A percentile compares a stretch with the other conserved stretches of the same genome.
These are phyloP conservation scores for Bimuria novae-zelandiae DNA, from an alignment of 2,329 filamentous ascomycete species.

Conservation along the genomic window DNA sequence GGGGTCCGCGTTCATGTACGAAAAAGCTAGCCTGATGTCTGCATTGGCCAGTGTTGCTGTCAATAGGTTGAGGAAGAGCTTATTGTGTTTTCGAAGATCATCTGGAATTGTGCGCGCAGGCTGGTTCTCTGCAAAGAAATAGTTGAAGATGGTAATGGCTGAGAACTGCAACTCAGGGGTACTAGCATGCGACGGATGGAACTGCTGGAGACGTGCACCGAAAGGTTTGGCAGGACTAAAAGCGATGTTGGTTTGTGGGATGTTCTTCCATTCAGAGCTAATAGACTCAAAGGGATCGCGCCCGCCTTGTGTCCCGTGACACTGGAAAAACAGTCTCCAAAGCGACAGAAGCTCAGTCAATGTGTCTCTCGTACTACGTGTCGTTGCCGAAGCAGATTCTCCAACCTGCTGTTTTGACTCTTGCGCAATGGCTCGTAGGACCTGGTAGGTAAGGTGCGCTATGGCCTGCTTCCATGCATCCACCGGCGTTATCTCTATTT, in stretches of 20 bases:
- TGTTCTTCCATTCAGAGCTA: conserved; percentile 26
- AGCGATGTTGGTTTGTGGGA: conserved; percentile 17
- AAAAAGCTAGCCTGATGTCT: conserved; percentile 19
- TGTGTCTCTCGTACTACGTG: conserved; percentile 22
- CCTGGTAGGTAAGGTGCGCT: conserved; percentile 28
- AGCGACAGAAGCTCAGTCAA: conserved; percentile 37
- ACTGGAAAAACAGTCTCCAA: conserved; percentile 43
- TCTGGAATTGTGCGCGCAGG: conserved; percentile 19
- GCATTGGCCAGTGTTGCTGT: conserved; percentile 29
- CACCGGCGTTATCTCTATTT: conserved; percentile 29
- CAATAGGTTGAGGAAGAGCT: conserved; percentile 36
- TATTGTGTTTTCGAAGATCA: conserved; percentile 23
- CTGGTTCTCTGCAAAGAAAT: conserved; percentile 24
- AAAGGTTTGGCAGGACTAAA: conserved; percentile 17
- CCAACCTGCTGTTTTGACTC: neutral
- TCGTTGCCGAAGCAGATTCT: neutral
- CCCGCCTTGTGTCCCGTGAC: conserved; percentile 21
- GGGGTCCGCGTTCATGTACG: conserved; percentile 12
- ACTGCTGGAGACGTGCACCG: conserved; percentile 29
- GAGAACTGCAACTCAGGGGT: conserved; percentile 31
- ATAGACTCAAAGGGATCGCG: conserved; percentile 23
- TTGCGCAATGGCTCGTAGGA: conserved; percentile 22
- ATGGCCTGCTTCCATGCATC: conserved; percentile 31
- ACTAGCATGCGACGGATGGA: conserved; percentile 25
- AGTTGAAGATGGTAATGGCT: conserved; percentile 36